These are phyloP conservation scores for Saccharomycopsis fibuligera DNA, from an alignment of 805 yeast species.

Conservation along the genomic window DNA sequence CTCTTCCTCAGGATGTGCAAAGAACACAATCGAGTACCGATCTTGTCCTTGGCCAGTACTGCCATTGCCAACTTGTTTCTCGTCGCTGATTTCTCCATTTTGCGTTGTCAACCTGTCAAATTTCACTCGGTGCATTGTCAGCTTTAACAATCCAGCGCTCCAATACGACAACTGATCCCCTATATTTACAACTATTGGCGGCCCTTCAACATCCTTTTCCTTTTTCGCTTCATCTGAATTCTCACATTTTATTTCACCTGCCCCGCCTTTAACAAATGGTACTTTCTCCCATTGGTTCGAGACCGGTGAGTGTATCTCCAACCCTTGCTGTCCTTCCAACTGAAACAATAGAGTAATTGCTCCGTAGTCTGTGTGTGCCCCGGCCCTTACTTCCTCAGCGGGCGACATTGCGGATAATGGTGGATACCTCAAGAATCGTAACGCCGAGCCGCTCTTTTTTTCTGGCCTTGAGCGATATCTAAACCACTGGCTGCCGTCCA, in stretches of 20 bases:
- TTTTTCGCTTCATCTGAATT: no score
- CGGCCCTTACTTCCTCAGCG: slow-evolving; percentile 60
- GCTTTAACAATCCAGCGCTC: slow-evolving; percentile 70
- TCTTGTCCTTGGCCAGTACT: slow-evolving; percentile 50
- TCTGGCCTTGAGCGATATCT: slow-evolving; percentile 48
- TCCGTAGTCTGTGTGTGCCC: slow-evolving; percentile 86
- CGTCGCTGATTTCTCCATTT: background rate
- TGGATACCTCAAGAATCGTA: slow-evolving; percentile 70
- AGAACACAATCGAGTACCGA: slow-evolving; percentile 73
- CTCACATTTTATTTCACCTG: no score
- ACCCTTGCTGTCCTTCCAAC: slow-evolving; percentile 62
- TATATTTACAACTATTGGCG: slow-evolving; percentile 74
- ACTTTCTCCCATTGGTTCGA: slow-evolving; percentile 58
- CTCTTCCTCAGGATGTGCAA: slow-evolving; percentile 68
- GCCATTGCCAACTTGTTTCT: no score
- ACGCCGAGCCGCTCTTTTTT: slow-evolving; percentile 52
- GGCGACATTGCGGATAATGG: slow-evolving; percentile 42
- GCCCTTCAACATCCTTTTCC: slow-evolving; percentile 23
- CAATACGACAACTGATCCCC: slow-evolving; percentile 75
- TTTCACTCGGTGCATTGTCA: slow-evolving; percentile 68
- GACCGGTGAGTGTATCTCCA: slow-evolving; percentile 41
- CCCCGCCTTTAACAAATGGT: slow-evolving; percentile 48
- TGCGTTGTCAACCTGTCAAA: slow-evolving; percentile 26
- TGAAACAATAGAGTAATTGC: slow-evolving; percentile 69
- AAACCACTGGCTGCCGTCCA: slow-evolving; percentile 59